Evolutionary conservation across 352 stramenopile genomes (phyloP).

Genomic region (Aphanomyces astaci): DNA sequence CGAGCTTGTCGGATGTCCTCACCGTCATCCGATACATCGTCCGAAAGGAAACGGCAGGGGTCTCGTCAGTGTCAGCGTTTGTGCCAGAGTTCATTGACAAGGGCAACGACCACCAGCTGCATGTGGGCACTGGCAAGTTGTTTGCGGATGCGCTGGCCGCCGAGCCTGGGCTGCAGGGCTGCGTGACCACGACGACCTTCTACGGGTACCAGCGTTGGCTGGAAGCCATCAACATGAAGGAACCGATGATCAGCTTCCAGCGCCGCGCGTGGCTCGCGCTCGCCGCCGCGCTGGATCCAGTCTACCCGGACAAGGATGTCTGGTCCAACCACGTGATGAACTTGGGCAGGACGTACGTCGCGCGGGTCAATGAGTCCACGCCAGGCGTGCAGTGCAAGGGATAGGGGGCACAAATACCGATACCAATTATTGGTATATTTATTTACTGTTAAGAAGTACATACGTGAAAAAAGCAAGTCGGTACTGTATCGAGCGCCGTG

Average conservation of each 20-base stretch:
- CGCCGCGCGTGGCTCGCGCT: slow-evolving; percentile 4
- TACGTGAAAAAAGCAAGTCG: too few relatives aligned
- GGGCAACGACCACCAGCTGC: slow-evolving; percentile 12
- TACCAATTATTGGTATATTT: background rate
- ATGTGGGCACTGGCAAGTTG: background rate
- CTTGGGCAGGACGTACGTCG: slow-evolving; percentile 10
- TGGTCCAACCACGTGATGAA: slow-evolving; percentile 1
- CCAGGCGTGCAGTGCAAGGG: background rate
- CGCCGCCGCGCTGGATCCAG: background rate
- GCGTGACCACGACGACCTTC: background rate
- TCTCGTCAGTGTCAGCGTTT: background rate
- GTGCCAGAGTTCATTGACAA: background rate
- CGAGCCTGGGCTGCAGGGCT: background rate
- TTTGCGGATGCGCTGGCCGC: background rate
- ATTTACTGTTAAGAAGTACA: too few relatives aligned
- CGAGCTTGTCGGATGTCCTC: background rate
- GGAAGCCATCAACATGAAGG: slow-evolving; percentile 15
- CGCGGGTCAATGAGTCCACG: background rate
- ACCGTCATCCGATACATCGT: background rate
- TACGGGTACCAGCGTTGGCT: slow-evolving; percentile 18
- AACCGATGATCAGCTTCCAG: background rate
- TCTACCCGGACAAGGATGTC: slow-evolving; percentile 1
- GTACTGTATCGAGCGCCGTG: too few relatives aligned
- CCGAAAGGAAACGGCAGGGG: background rate
- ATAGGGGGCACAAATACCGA: background rate